Evolutionary conservation across 176 grass and related monocot genomes (phyloP), one percentile per base, ranked within the genome.

Genomic region (Eremochloa ophiuroides): DNA sequence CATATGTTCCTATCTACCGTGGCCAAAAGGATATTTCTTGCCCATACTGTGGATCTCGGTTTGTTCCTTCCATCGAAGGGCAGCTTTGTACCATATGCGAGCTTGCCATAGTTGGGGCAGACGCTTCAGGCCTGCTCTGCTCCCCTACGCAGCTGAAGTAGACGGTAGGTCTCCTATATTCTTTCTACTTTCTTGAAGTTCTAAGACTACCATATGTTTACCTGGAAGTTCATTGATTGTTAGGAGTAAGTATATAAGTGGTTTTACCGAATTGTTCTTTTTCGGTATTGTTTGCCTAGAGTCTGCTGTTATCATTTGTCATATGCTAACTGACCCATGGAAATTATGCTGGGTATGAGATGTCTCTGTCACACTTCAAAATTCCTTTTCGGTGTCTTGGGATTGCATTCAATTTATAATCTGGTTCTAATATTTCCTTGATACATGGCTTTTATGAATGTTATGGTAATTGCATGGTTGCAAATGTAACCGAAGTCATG

Each of bases 51-150:
- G 81, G 79, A n/a, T 87, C 87, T 72, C 74, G 81, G 63, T 97
- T 93, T 16, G 82, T 91, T 41, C 91, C 84, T 13, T 37, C 82
- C 0, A 14, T 84, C 7, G 84, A 89, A 75, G 94, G 94, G 30
- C 84, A 93, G 84, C 72, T 97, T 53, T 97, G 94, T 85, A 91
- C 79, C 86, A 86, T 97, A 68, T 97, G 94, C 26, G 94, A 97
- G 55, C 88, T 91, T 34, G 79, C 94, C 3, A 89, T 87, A 27
- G 84, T 97, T 11, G 94, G 94, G 4, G 86, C 94, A 37, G 91
- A 93, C 44, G 94, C 94, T 44, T 97, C 91, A 44, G 94, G 94
- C 75, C 91, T 93, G 20, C 79, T 93, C 44, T 97, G 94, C 80
- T 93, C 89, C 12, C 70, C 91, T 72, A 85, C 94, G 16, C 94